Base-by-base conservation (phyloP, 768 basidiomycete species). In the Flagelloscypha sp. region DNA sequence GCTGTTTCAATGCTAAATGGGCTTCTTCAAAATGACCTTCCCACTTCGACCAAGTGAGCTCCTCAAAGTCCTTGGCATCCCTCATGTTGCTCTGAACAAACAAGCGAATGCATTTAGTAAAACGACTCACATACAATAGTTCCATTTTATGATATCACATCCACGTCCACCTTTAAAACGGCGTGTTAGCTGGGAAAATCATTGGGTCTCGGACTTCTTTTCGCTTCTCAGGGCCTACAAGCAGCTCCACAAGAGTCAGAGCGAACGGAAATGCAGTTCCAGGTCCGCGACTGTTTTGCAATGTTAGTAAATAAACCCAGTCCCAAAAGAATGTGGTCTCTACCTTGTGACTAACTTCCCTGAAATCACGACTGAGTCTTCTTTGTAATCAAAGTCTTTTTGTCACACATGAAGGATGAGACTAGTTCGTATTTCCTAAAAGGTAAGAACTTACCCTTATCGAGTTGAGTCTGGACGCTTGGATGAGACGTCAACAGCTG, bases 401-500 rank as follows among this genome's bases (percentile, higher is more conserved):
- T n/a, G n/a, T n/a, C 16, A 45, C 18, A 12, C 19, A 16, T 23
- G 10, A 20, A 36, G 21, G 19, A 23, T 33, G 23, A 33, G 22
- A 7, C 17, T 10, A 36, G n/a, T 24, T 20, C 19, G 5, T 6
- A 36, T 11, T 27, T n/a, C 30, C 9, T 25, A n/a, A 15, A 9
- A 33, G n/a, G n/a, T 4, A 6, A 11, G 11, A 31, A 49, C 62
- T 21, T 35, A 78, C 84, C 58, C 10, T 63, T 53, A 35, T 72
- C 71, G n/a, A 89, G 64, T 7, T 73, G 54, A 3, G 57, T 47
- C 46, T 73, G 75, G 33, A 89, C 74, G 34, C 74, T 73, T 0
- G 86, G 85, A 47, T 89, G 85, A 11, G 86, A 89, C 20, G 86
- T 89, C 29, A 89, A 41, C 3, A 72, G 69, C 43, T 84, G 82